Conservation (phyloP, 257 asterid species). For the Echites panduratus region DNA sequence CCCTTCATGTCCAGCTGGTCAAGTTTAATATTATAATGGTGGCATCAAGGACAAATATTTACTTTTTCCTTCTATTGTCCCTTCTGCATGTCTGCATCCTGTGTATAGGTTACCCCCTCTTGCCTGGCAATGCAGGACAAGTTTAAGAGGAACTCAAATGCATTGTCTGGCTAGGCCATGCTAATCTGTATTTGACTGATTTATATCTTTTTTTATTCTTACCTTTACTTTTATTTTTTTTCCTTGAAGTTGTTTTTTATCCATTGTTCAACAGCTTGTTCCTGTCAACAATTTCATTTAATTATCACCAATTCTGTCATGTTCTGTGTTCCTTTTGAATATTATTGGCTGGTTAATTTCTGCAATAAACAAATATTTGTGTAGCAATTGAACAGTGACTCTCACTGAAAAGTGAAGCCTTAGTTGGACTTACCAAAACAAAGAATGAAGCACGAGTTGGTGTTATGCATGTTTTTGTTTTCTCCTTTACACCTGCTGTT, state of each 20-base stretch:
- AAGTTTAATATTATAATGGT: not conserved
- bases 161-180: not conserved
- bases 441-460: not conserved
- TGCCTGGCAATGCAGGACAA: not conserved
- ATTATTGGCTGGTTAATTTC: not conserved
- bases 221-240: not conserved
- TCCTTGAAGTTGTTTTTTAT: too few species aligned
- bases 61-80: not conserved
- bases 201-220: not conserved
- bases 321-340: not conserved
- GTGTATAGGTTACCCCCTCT: not conserved
- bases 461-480: not conserved
- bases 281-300: not conserved
- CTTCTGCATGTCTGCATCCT: not conserved
- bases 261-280: not conserved
- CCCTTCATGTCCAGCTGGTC: not conserved
- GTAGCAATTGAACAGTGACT: not conserved
- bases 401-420: not conserved
- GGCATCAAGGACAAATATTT: not conserved
- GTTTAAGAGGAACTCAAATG: not conserved
- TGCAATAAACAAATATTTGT: not conserved
- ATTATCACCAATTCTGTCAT: not conserved
- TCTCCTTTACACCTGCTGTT: not conserved
- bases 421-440: not conserved
- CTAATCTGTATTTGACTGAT: not conserved